These are phyloP conservation scores for Ploettnerulaceae sp. DNA, from an alignment of 2,329 filamentous ascomycete genomes.

Conservation along the genomic window DNA sequence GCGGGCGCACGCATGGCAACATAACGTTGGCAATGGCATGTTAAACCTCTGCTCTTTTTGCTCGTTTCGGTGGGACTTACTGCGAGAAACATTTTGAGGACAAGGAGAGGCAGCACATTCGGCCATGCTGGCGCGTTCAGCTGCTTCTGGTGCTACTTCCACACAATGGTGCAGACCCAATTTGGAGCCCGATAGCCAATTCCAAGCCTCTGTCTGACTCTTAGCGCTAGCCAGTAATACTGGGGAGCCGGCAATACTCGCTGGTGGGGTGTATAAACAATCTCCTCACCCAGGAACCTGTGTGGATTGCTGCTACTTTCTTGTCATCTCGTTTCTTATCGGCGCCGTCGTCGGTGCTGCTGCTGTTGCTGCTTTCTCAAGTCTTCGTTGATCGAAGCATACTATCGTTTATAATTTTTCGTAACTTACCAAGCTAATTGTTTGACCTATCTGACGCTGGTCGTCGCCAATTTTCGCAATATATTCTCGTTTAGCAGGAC, in stretches of 20 bases:
- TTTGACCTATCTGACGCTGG: slow-evolving; percentile 24
- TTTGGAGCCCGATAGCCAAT: slow-evolving; percentile 12
- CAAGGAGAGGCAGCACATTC: background rate
- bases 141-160: slow-evolving; percentile 7
- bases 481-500: slow-evolving; percentile 21
- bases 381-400: slow-evolving; percentile 37
- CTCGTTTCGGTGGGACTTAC: slow-evolving; percentile 8
- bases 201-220: slow-evolving; percentile 17
- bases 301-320: slow-evolving; percentile 17
- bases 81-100: background rate
- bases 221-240: slow-evolving; percentile 25
- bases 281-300: slow-evolving; percentile 20
- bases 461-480: slow-evolving; percentile 23
- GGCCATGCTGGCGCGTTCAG: slow-evolving; percentile 16
- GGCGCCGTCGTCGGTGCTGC: slow-evolving; percentile 11
- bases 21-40: slow-evolving; percentile 19
- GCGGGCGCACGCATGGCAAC: background rate
- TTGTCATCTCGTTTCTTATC: slow-evolving; percentile 17
- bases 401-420: slow-evolving; percentile 34
- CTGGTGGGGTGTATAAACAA: slow-evolving; percentile 27
- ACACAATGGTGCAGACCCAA: slow-evolving; percentile 14
- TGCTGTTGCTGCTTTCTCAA: slow-evolving; percentile 20
- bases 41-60: slow-evolving; percentile 15
- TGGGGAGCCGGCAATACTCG: slow-evolving; percentile 12
- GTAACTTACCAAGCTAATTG: slow-evolving; percentile 5